Evolutionary conservation across 108 stramenopile species (phyloP).

Genomic region (Bacterosira constricta): DNA sequence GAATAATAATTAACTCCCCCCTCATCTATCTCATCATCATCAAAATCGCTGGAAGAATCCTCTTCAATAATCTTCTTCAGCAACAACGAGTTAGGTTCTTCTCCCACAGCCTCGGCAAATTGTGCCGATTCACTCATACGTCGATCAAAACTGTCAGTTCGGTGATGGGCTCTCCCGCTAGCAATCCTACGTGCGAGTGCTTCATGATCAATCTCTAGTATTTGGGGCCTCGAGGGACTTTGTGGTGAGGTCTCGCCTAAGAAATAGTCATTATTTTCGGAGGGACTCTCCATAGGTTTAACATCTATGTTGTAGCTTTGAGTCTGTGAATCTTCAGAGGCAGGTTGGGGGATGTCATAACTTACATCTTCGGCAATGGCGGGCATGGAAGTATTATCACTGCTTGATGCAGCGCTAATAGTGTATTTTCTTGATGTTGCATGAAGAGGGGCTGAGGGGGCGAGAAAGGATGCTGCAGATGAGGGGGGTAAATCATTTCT

Average conservation of each 20-base stretch:
- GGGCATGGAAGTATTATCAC: constrained; percentile 15
- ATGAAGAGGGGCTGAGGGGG: neutral
- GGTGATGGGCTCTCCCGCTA: constrained; percentile 1
- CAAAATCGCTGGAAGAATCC: constrained; percentile 45
- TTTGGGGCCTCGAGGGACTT: no score
- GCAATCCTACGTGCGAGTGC: constrained; percentile 7
- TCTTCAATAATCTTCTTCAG: constrained; percentile 66
- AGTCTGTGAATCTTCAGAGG: neutral
- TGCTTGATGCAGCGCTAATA: neutral
- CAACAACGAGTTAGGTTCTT: constrained; percentile 44
- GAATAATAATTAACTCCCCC: constrained; percentile 4
- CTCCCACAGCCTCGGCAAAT: constrained; percentile 82
- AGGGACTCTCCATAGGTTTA: neutral
- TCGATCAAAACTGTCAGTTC: constrained; percentile 55
- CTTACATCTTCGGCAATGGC: constrained; percentile 19
- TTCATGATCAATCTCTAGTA: constrained; percentile 4
- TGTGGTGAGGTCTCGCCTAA: neutral
- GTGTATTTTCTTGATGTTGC: neutral
- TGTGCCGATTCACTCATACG: constrained; percentile 65
- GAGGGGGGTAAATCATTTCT: neutral
- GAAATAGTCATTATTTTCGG: constrained; percentile 23
- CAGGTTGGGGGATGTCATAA: constrained; percentile 7
- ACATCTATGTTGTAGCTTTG: neutral
- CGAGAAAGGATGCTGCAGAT: neutral
- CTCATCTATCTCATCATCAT: constrained; percentile 59